phyloP scores from a whole-genome alignment of 768 basidiomycete genomes.

The Cystobasidium onofrii region DNA sequence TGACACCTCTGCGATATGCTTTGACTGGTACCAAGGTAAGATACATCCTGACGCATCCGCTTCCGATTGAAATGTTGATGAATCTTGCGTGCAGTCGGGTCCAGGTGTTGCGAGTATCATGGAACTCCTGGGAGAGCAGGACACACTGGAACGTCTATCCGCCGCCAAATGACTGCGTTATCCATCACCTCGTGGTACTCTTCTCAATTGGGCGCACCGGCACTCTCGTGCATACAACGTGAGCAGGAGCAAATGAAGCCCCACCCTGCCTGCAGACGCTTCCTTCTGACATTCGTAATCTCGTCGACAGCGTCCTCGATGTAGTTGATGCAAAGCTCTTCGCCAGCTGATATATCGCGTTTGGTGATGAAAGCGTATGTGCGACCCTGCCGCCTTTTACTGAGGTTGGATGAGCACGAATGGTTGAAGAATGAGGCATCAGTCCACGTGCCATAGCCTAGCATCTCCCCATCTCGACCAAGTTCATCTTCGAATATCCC shows the following conservation, averaged over 20 bases:
- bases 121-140: neutral
- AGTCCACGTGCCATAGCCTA: slow-evolving; percentile 39
- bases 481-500: slow-evolving; percentile 35
- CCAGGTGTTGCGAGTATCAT: slow-evolving; percentile 10
- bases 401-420: slow-evolving; percentile 28
- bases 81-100: neutral
- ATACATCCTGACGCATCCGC: neutral
- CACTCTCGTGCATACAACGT: slow-evolving; percentile 4
- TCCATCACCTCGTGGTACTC: no score
- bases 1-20: slow-evolving; percentile 67
- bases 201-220: no score
- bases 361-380: slow-evolving; percentile 1
- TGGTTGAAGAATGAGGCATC: slow-evolving; percentile 39
- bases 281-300: neutral
- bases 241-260: slow-evolving; percentile 16
- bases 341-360: neutral
- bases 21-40: slow-evolving; percentile 76
- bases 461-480: slow-evolving; percentile 35
- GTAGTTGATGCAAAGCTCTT: slow-evolving; percentile 23
- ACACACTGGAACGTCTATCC: slow-evolving; percentile 9
- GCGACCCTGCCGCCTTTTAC: neutral
- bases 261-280: slow-evolving; percentile 15
- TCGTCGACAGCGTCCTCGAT: slow-evolving; percentile 12
- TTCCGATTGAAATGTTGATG: neutral
- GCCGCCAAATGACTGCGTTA: neutral